Conservation (phyloP, 305 asterid species). For the Solanum hybrid region DNA sequence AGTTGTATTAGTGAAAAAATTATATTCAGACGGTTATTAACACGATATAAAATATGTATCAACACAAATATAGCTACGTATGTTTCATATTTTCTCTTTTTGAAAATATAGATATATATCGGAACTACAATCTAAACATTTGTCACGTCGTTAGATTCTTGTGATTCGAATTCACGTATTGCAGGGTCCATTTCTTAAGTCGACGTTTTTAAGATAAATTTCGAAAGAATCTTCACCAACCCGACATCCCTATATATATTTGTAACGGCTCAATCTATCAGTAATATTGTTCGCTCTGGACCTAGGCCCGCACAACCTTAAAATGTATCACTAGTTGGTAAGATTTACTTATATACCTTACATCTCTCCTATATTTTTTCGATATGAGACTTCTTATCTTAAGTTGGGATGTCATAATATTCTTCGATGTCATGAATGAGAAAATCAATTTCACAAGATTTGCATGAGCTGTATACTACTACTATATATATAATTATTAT, state of each 20-base stretch:
- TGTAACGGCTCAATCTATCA: neutral
- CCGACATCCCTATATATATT: neutral
- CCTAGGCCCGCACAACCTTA: neutral
- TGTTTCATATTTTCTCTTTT: neutral
- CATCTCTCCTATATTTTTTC: no score
- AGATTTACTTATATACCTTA: no score
- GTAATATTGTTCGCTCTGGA: no score
- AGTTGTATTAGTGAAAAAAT: no score
- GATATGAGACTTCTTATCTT: neutral
- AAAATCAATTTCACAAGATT: neutral
- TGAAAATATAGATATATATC: neutral
- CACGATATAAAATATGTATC: no score
- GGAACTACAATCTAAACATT: neutral
- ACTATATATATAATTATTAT: neutral
- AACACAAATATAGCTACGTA: neutral
- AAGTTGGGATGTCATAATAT: neutral
- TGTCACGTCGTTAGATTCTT: neutral
- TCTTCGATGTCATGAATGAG: neutral
- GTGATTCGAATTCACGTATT: no score
- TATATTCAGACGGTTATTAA: no score
- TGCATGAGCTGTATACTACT: neutral
- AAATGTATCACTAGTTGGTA: no score
- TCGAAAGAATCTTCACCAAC: neutral
- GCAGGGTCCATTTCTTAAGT: neutral
- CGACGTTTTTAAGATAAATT: no score